Evolutionary conservation across 2,329 filamentous ascomycete genomes (phyloP).

Genomic region (Chrysoporthe deuterocubensis): DNA sequence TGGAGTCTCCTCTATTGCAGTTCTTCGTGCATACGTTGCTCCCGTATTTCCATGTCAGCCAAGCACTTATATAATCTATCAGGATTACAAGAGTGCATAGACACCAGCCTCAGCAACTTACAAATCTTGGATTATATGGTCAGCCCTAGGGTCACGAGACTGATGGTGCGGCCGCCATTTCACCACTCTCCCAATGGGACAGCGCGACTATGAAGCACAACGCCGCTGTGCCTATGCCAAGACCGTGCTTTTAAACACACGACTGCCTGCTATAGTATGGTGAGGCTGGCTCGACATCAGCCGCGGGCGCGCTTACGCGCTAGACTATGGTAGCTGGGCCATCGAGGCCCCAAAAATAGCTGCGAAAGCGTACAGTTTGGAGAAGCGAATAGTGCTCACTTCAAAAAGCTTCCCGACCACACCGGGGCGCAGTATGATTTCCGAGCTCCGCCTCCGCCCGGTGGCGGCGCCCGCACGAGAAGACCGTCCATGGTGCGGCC

Average conservation of each 20-base stretch:
- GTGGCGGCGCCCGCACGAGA: not conserved
- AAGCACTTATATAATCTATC: too few species aligned
- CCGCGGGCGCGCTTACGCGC: conserved; percentile 23
- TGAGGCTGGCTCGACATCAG: conserved; percentile 6
- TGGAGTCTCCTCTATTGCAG: not conserved
- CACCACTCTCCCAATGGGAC: not conserved
- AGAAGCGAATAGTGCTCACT: not conserved
- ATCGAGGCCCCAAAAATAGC: conserved; percentile 8
- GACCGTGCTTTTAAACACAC: not conserved
- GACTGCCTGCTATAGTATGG: not conserved
- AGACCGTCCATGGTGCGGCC: not conserved
- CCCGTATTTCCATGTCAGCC: not conserved
- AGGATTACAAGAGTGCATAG: not conserved
- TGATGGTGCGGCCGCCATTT: not conserved
- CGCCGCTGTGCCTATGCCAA: not conserved
- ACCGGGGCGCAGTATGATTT: conserved; percentile 17
- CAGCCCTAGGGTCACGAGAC: not conserved
- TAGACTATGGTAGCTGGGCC: not conserved
- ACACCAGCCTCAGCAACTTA: not conserved
- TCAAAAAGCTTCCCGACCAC: not conserved
- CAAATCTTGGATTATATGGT: not conserved
- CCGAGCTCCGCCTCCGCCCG: conserved; percentile 10
- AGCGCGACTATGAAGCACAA: not conserved
- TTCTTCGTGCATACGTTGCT: not conserved
- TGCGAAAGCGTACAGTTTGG: not conserved